These are phyloP conservation scores for Ophiostoma sp. DNA, from an alignment of 2,329 filamentous ascomycete genomes.

Conservation along the genomic window DNA sequence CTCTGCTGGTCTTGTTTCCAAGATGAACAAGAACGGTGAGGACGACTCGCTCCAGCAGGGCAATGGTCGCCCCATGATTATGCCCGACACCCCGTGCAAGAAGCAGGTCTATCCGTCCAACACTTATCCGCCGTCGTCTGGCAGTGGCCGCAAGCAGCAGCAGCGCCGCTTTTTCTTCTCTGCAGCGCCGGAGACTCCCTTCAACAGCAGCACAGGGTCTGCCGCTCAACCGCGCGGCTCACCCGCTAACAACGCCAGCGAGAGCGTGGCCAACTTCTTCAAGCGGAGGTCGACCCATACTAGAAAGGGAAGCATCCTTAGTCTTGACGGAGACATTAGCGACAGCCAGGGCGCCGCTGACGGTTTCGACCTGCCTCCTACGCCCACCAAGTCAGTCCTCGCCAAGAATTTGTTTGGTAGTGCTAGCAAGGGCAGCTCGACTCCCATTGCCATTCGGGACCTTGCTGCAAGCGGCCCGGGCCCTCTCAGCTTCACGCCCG, in stretches of 20 bases:
- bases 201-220: constrained; percentile 55
- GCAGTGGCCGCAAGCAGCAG: constrained; percentile 62
- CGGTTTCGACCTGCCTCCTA: constrained; percentile 75
- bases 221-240: constrained; percentile 44
- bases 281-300: constrained; percentile 51
- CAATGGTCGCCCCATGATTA: constrained; percentile 61
- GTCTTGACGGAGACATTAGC: constrained; percentile 69
- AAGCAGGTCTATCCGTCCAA: constrained; percentile 71
- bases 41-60: constrained; percentile 53
- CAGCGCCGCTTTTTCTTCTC: constrained; percentile 63
- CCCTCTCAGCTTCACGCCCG: constrained; percentile 17
- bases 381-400: constrained; percentile 74
- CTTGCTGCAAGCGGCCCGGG: background rate
- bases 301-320: constrained; percentile 70
- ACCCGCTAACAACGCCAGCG: constrained; percentile 33
- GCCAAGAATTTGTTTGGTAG: constrained; percentile 39
- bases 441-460: constrained; percentile 30
- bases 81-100: constrained; percentile 97
- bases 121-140: constrained; percentile 60
- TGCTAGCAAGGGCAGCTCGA: constrained; percentile 24
- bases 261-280: constrained; percentile 63
- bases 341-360: constrained; percentile 50
- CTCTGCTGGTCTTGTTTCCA: constrained; percentile 92
- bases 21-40: constrained; percentile 83
- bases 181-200: constrained; percentile 77